These are phyloP conservation scores for Nothophaeocryptopus gaeumannii DNA, from an alignment of 2,329 filamentous ascomycete species.

Conservation along the genomic window DNA sequence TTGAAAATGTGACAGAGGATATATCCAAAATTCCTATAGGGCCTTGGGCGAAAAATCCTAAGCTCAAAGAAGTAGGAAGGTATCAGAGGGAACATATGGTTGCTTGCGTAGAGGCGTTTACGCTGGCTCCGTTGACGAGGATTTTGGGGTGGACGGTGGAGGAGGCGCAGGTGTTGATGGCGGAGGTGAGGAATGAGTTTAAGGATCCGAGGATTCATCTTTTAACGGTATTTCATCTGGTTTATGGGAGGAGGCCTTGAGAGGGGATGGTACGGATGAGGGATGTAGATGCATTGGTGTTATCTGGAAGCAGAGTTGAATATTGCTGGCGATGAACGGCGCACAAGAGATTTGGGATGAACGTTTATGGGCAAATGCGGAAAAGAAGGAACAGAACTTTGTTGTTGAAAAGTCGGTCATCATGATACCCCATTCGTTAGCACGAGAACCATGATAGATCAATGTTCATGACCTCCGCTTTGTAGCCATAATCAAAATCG, in stretches of 20 bases:
- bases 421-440: too few relatives aligned
- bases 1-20: slow-evolving; percentile 19
- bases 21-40: slow-evolving; percentile 16
- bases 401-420: too few relatives aligned
- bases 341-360: too few relatives aligned
- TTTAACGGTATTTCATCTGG: slow-evolving; percentile 15
- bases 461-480: too few relatives aligned
- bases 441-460: too few relatives aligned
- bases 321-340: too few relatives aligned
- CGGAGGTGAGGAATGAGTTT: slow-evolving; percentile 16
- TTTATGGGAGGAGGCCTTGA: slow-evolving; percentile 16
- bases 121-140: slow-evolving; percentile 40
- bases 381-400: too few relatives aligned
- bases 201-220: slow-evolving; percentile 16
- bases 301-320: too few relatives aligned
- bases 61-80: slow-evolving; percentile 18
- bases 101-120: slow-evolving; percentile 32
- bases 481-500: too few relatives aligned
- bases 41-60: slow-evolving; percentile 20
- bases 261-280: too few relatives aligned
- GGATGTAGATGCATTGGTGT: too few relatives aligned
- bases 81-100: slow-evolving; percentile 22
- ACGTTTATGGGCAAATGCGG: too few relatives aligned
- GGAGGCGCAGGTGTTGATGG: slow-evolving; percentile 18
- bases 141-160: slow-evolving; percentile 37